These are phyloP conservation scores for Suhomyces yuchorum DNA, from an alignment of 1,139 yeast species.

Conservation along the genomic window DNA sequence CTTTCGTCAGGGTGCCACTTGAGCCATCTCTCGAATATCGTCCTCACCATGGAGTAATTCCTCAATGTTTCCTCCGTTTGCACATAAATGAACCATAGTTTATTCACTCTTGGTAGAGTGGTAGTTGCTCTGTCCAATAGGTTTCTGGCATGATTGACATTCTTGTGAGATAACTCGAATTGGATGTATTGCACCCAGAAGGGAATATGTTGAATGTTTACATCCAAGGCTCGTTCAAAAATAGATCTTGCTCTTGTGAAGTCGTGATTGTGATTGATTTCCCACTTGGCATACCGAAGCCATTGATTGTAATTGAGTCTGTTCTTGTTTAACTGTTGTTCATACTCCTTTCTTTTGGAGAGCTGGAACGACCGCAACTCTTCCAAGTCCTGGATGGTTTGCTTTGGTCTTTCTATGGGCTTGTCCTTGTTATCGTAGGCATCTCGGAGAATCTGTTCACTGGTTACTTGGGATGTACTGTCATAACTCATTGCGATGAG, in stretches of 20 bases:
- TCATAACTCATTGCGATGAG: conserved; percentile 9
- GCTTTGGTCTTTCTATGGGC: conserved; percentile 45
- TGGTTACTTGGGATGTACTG: conserved; percentile 26
- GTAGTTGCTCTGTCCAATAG: conserved; percentile 77
- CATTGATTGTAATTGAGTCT: conserved; percentile 83
- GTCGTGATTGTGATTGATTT: conserved; percentile 73
- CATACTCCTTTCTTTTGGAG: conserved; percentile 78
- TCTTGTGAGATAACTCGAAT: conserved; percentile 68
- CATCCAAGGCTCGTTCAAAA: conserved; percentile 84
- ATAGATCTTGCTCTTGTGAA: conserved; percentile 75
- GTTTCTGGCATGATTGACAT: conserved; percentile 87
- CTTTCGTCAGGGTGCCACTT: conserved; percentile 65
- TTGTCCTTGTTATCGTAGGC: conserved; percentile 34
- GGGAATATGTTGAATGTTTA: conserved; percentile 72
- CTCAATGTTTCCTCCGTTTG: conserved; percentile 81
- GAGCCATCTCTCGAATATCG: conserved; percentile 79
- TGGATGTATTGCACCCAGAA: conserved; percentile 87
- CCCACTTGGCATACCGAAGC: conserved; percentile 92
- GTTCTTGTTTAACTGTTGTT: conserved; percentile 81
- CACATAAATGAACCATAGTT: conserved; percentile 82
- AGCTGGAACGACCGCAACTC: conserved; percentile 78
- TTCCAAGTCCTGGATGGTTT: conserved; percentile 73
- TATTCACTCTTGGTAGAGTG: conserved; percentile 74
- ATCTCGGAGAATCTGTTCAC: conserved; percentile 41
- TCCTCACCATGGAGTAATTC: conserved; percentile 62